phyloP scores from a whole-genome alignment of 179 eudicot genomes.

The Amaranthus tricolor region DNA sequence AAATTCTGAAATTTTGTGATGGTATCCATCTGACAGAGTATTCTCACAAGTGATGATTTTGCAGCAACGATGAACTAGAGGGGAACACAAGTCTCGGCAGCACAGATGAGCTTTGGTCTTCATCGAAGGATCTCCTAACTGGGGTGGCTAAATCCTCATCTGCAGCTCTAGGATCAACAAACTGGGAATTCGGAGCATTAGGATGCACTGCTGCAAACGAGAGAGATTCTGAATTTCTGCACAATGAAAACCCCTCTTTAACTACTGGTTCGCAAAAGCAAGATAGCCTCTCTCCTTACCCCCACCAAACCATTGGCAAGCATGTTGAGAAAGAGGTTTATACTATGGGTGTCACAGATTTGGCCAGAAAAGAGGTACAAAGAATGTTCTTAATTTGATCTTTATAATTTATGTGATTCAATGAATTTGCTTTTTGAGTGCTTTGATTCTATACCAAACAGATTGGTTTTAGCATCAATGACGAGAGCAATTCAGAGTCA shows the following conservation, averaged over 20 bases:
- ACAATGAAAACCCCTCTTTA: slow-evolving; percentile 32
- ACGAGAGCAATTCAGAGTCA: slow-evolving; percentile 25
- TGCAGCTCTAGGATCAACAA: slow-evolving; percentile 38
- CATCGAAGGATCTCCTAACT: slow-evolving; percentile 50
- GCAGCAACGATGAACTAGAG: slow-evolving; percentile 67
- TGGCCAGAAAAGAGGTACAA: slow-evolving; percentile 49
- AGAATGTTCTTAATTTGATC: slow-evolving; percentile 2
- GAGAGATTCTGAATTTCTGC: slow-evolving; percentile 37
- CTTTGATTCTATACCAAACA: slow-evolving; percentile 9
- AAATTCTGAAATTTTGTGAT: slow-evolving; percentile 18
- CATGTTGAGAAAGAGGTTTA: slow-evolving; percentile 28
- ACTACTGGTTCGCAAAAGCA: slow-evolving; percentile 25
- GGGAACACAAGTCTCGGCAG: slow-evolving; percentile 54
- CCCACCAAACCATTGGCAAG: slow-evolving; percentile 29
- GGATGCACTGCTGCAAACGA: slow-evolving; percentile 37
- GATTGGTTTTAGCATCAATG: slow-evolving; percentile 27
- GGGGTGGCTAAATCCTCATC: slow-evolving; percentile 44
- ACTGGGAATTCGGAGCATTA: slow-evolving; percentile 38
- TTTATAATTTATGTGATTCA: background rate
- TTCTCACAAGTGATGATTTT: slow-evolving; percentile 76
- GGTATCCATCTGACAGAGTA: slow-evolving; percentile 48
- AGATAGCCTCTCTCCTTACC: slow-evolving; percentile 29
- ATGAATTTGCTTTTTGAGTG: background rate
- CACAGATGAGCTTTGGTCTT: slow-evolving; percentile 60
- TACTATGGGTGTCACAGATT: slow-evolving; percentile 31